phyloP scores from a whole-genome alignment of 1,284 basidiomycete species.

The Paramarasmius palmivorus region DNA sequence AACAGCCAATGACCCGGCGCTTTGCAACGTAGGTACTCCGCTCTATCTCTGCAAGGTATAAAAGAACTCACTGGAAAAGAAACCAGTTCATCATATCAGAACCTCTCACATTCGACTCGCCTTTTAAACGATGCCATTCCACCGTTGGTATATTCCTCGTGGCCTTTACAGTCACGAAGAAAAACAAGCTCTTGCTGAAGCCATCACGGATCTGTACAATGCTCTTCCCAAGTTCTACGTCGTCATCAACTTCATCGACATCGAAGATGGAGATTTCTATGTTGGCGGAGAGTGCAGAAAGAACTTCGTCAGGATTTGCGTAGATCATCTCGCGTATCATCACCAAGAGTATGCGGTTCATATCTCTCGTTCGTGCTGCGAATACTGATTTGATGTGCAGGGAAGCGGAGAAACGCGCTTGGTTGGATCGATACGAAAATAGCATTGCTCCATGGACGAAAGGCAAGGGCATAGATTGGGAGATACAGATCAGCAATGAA shows the following conservation, averaged over 20 bases:
- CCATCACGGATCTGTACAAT: conserved; percentile 18
- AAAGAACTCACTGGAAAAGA: too few relatives aligned
- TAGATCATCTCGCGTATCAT: conserved; percentile 19
- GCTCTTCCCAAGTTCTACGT: conserved; percentile 20
- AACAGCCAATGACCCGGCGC: too few relatives aligned
- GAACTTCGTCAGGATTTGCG: conserved; percentile 17
- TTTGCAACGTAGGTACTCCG: too few relatives aligned
- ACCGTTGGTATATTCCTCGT: conserved; percentile 22
- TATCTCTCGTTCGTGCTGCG: neutral
- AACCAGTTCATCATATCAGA: too few relatives aligned
- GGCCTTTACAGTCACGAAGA: conserved; percentile 21
- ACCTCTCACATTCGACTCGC: too few relatives aligned
- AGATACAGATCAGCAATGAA: conserved; percentile 17
- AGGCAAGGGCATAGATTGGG: conserved; percentile 22
- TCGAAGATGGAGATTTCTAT: conserved; percentile 15
- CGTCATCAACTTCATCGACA: conserved; percentile 22
- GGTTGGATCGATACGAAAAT: conserved; percentile 20
- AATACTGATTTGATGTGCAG: neutral
- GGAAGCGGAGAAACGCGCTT: conserved; percentile 12
- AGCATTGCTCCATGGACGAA: conserved; percentile 21
- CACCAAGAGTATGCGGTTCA: conserved; percentile 13
- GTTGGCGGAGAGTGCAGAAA: conserved; percentile 16
- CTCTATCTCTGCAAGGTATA: too few relatives aligned
- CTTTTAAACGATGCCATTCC: conserved; percentile 19
- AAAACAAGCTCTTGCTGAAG: conserved; percentile 18